Base-by-base conservation (phyloP, 2,329 filamentous ascomycete species). In the Neurospora sp. region DNA sequence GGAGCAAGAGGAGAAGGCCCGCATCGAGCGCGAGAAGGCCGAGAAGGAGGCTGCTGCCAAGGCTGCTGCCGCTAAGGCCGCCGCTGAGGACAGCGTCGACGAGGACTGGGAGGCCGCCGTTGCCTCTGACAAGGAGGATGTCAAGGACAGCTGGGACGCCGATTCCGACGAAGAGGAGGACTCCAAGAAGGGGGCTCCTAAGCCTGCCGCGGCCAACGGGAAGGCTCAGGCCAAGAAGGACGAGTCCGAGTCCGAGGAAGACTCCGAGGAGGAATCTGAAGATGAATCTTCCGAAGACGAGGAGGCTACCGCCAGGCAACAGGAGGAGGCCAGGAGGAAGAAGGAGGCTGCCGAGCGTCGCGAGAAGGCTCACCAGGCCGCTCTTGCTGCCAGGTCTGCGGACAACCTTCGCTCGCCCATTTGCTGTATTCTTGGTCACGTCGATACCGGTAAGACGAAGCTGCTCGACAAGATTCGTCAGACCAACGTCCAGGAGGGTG, bases 391-490 rank as follows among this genome's bases (percentile, higher is more conserved):
- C 67, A 89, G 93, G 72, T 98, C 95, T 28, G 93, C 92, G 81
- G 94, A 99, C 79, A 91, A 99, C 81, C 88, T 99, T 70, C 93
- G 96, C 71, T 98, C 96, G 52, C 96, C 96, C 68, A 99, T 99
- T 82, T 98, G 96, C 86, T 98, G 95, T 91, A 99, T 99, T 87
- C 89, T 99, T 74, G 96, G 96, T 77, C 96, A 99, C 88, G 96
- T 99, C 88, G 96, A 99, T 90, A 99, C 96, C 66, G 96, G 96
- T 80, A 99, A 99, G 85, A 99, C 96, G n/a, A 99, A 98, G 84
- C 85, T 99, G 73, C 87, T 99, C 71, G 96, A 99, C 85, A 99
- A 99, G 85, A 93, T 99, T 78, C 92, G 96, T 78, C 93, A 97
- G 81, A 98, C 96, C 70, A 98, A 99, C 79, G 96, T 99, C 42